These are phyloP conservation scores for Globisporangium nodosum DNA, from an alignment of 352 stramenopile genomes.

Conservation along the genomic window DNA sequence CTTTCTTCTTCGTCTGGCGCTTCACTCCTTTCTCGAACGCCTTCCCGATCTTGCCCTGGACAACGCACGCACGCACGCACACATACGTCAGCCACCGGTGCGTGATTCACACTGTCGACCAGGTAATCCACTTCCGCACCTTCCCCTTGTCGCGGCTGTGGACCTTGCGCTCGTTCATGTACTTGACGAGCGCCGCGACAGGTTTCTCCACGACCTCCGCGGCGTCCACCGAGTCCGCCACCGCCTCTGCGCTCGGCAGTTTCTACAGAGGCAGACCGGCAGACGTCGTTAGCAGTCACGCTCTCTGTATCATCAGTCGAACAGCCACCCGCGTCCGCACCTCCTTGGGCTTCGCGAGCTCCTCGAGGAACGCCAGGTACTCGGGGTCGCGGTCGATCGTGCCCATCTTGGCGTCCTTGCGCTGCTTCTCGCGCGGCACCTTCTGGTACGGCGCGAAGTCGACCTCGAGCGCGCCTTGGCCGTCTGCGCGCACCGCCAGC, in stretches of 20 bases:
- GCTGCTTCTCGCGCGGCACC: conserved; percentile 71
- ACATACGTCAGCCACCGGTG: background rate
- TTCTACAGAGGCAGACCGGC: conserved; percentile 23
- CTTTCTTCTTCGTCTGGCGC: conserved; percentile 38
- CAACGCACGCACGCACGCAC: too few relatives aligned
- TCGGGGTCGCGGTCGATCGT: conserved; percentile 72
- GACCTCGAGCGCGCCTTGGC: conserved; percentile 32
- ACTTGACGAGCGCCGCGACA: conserved; percentile 72
- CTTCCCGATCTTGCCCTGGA: conserved; percentile 31
- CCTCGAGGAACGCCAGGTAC: conserved; percentile 69
- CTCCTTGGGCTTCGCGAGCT: conserved; percentile 58
- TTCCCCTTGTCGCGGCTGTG: conserved; percentile 64
- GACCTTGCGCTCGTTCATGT: conserved; percentile 70
- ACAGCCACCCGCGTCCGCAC: conserved; percentile 14
- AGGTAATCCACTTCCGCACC: conserved; percentile 16
- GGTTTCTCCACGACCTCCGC: conserved; percentile 55
- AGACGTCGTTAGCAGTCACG: background rate
- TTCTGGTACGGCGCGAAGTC: conserved; percentile 80
- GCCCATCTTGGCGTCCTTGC: conserved; percentile 70
- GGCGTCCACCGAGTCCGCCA: conserved; percentile 41
- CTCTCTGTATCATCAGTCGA: background rate
- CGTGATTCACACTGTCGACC: background rate
- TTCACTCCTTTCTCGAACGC: conserved; percentile 32
- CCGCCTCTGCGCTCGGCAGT: conserved; percentile 59
- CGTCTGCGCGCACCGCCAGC: background rate